Base-by-base conservation (phyloP, 139 green algal species). In the Chlorella sorokiniana region DNA sequence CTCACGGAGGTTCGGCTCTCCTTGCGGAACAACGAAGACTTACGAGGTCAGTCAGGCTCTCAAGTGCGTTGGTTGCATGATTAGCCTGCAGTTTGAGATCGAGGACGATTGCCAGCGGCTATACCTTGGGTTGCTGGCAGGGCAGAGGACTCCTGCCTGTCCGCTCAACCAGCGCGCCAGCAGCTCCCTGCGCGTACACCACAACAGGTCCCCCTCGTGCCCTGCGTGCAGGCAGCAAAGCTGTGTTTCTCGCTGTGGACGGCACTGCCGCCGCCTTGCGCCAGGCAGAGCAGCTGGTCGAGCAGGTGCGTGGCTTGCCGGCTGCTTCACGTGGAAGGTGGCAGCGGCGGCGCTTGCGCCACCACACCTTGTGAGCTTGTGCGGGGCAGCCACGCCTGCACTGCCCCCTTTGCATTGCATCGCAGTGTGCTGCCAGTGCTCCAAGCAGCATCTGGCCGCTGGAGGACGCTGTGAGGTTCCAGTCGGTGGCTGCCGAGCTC, bases 381-480 rank as follows among this genome's bases (percentile, higher is more conserved):
- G n/a, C n/a, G n/a, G n/a, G n/a, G n/a, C n/a, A 33, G 56, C 56
- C 16, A 65, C 22, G n/a, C 56, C 22, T 65, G 18, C 6, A n/a
- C 18, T 14, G 16, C 5, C 70, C 18, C 4, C 14, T 3, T 5
- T 68, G 69, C 27, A 29, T 54, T 65, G 56, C n/a, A n/a, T 65
- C 56, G 75, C 71, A 78, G 82, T 83, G 65, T 35, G 33, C 45
- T 3, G 38, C 22, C 38, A 52, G 67, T 22, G 27, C 45, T 37
- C 40, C 52, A 44, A 81, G 74, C 72, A 45, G 52, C 44, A 64
- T 87, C 41, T 87, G 83, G 83, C 83, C 83, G 7, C 73, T 87
- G 29, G 83, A 87, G 41, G 83, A 87, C 51, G 76, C 83, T 4
- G 83, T 79, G 23, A 76, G 84, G 25, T 87, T 87, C 52, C 83